Evolutionary conservation across 352 stramenopile species (phyloP), one percentile per base, ranked within the genome.

Genomic region (Globisporangium apiculatum): DNA sequence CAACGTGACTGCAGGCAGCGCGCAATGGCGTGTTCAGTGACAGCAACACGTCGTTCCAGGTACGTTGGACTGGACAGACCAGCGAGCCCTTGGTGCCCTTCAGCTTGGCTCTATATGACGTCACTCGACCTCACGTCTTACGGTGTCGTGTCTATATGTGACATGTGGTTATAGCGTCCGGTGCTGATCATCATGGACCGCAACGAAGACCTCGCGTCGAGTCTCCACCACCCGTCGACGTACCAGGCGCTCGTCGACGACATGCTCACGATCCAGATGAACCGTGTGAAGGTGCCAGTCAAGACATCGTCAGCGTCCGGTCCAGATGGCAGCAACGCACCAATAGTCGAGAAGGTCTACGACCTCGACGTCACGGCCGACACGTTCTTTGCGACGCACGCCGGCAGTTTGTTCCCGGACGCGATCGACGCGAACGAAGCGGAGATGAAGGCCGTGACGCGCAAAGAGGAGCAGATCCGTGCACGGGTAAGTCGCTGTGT

Each of bases 121-220:
- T 31, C 24, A 31, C 24, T 31, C 24, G 24, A 31, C 24, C 24
- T 31, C 1, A 31, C 24, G 24, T 31, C 24, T 31, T 31, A 31
- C 24, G 24, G 24, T 3, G 24, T 31, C 24, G 24, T 3, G 24
- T 31, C 24, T 31, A 31, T 31, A 31, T 31, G 24, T 31, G 24
- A 31, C 24, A 31, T 31, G 24, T 31, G 24, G 24, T 31, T 55
- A 38, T 48, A 97, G 76, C 82, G 96, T 57, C 96, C 97, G 0
- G 83, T 99, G 17, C 61, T 99, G 56, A 94, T 99, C 43, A 94
- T 99, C 57, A 85, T 99, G 74, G 95, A 99, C 71, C 95, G 97
- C 12, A 98, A 97, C 66, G 88, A 97, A 71, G 96, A 99, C 71
- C 76, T 99, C 24, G 85, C 96, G 17, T 97, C 94, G 46, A 91